These are phyloP conservation scores for Tieghemostelium lacteum DNA, from an alignment of 78 protist genomes.

Conservation along the genomic window DNA sequence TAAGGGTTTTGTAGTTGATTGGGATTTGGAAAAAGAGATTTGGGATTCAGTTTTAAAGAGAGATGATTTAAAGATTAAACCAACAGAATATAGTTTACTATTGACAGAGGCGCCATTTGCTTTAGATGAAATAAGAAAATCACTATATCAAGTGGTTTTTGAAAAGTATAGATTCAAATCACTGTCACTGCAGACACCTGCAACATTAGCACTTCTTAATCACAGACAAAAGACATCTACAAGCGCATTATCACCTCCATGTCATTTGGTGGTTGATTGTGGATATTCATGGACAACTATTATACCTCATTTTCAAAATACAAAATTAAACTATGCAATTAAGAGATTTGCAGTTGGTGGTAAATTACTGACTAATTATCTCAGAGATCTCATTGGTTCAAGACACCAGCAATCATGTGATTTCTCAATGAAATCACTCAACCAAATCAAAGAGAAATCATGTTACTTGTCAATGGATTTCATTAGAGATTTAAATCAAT, in stretches of 20 bases:
- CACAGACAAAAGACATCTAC: not conserved
- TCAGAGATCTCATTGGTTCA: slow-evolving; percentile 82
- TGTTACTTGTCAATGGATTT: slow-evolving; percentile 85
- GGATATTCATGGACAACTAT: slow-evolving; percentile 83
- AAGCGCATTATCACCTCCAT: slow-evolving; percentile 32
- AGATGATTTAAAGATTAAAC: slow-evolving; percentile 69
- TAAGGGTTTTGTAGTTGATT: slow-evolving; percentile 83
- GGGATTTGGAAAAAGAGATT: slow-evolving; percentile 79
- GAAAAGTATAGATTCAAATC: slow-evolving; percentile 83
- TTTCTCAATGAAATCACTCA: slow-evolving; percentile 82
- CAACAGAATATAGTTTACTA: slow-evolving; percentile 44
- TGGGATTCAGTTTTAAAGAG: slow-evolving; percentile 77
- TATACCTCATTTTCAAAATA: slow-evolving; percentile 77
- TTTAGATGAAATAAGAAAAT: slow-evolving; percentile 33
- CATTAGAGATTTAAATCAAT: slow-evolving; percentile 9
- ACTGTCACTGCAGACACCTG: not conserved
- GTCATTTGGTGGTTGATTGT: slow-evolving; percentile 84
- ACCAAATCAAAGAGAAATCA: slow-evolving; percentile 81
- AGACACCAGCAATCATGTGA: too few species aligned
- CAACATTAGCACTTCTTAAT: slow-evolving; percentile 1
- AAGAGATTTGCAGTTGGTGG: slow-evolving; percentile 87
- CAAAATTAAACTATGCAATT: slow-evolving; percentile 55
- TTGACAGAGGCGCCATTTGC: slow-evolving; percentile 80
- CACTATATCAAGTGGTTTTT: slow-evolving; percentile 77
- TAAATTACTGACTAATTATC: slow-evolving; percentile 84